A percentile compares a stretch with the other conserved stretches of the same genome.
Evolutionary conservation across 441 rosid species (phyloP).

Genomic region (Biscutella laevigata): DNA sequence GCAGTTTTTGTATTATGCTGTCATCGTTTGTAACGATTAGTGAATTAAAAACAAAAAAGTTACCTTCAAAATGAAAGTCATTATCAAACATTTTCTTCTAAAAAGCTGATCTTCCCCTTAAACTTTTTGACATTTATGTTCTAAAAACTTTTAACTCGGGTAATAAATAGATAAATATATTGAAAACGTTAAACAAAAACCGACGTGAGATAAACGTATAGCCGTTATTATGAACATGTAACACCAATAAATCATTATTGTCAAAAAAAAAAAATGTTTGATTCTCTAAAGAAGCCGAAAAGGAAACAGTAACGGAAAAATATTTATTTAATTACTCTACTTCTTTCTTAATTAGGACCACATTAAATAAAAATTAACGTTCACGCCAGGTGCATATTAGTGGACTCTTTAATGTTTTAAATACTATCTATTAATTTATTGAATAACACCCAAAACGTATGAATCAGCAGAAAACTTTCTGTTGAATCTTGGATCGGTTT

Average conservation of each 20-base stretch:
- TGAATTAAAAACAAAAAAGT: too few species aligned
- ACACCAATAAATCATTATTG: background rate
- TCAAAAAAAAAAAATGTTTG: background rate
- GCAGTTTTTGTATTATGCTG: too few species aligned
- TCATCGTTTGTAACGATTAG: too few species aligned
- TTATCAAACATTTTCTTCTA: too few species aligned
- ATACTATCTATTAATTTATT: background rate
- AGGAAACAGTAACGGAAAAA: slow-evolving; percentile 2
- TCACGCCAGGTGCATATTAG: background rate
- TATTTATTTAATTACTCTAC: background rate
- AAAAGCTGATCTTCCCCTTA: too few species aligned
- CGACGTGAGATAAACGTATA: too few species aligned
- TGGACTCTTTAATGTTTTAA: background rate
- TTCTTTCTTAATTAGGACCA: background rate
- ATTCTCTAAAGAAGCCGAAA: background rate
- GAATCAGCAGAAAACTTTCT: slow-evolving; percentile 22
- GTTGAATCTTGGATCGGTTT: slow-evolving; percentile 19
- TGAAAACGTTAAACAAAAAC: too few species aligned
- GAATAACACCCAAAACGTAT: slow-evolving; percentile 22
- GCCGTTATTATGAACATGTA: too few species aligned
- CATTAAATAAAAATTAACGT: background rate
- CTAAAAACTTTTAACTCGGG: too few species aligned
- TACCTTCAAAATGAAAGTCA: too few species aligned
- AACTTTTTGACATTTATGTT: too few species aligned
- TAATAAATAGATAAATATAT: too few species aligned